Conservation (phyloP, 306 rosid species). For the Pachyrhizus erosus region DNA sequence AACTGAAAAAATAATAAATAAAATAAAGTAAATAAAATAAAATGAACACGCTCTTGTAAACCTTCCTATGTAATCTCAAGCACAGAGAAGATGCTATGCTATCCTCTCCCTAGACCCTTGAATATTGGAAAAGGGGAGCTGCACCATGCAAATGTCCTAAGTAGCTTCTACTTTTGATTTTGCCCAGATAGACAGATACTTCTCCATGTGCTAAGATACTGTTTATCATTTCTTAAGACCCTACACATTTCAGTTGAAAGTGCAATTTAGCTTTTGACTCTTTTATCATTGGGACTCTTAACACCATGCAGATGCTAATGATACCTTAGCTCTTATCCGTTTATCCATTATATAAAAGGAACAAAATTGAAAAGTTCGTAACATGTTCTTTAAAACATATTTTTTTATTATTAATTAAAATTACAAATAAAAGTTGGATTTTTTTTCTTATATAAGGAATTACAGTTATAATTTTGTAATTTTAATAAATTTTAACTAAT, state of each 20-base stretch:
- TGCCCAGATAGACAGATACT: conserved; percentile 35
- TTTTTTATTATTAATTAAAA: background rate
- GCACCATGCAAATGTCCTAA: conserved; percentile 41
- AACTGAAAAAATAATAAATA: conserved; percentile 1
- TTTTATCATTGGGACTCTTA: conserved; percentile 35
- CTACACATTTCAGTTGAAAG: conserved; percentile 41
- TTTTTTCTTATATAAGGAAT: no score
- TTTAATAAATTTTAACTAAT: background rate
- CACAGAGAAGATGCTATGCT: conserved; percentile 37
- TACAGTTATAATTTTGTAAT: no score
- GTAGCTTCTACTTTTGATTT: conserved; percentile 29
- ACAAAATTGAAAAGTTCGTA: no score
- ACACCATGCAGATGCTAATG: conserved; percentile 39
- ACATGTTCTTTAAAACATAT: background rate
- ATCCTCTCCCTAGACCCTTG: background rate
- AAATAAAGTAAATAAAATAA: background rate
- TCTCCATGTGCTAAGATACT: conserved; percentile 48
- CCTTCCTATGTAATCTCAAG: conserved; percentile 32
- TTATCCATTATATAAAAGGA: conserved; percentile 32
- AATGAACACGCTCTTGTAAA: conserved; percentile 6
- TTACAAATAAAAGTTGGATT: background rate
- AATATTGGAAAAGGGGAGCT: conserved; percentile 34
- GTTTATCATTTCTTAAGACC: conserved; percentile 45
- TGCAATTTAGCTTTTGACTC: conserved; percentile 38
- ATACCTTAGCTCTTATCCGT: conserved; percentile 32